Evolutionary conservation across 306 rosid species (phyloP), one percentile per base, ranked within the genome.

Genomic region (Benincasa hispida): DNA sequence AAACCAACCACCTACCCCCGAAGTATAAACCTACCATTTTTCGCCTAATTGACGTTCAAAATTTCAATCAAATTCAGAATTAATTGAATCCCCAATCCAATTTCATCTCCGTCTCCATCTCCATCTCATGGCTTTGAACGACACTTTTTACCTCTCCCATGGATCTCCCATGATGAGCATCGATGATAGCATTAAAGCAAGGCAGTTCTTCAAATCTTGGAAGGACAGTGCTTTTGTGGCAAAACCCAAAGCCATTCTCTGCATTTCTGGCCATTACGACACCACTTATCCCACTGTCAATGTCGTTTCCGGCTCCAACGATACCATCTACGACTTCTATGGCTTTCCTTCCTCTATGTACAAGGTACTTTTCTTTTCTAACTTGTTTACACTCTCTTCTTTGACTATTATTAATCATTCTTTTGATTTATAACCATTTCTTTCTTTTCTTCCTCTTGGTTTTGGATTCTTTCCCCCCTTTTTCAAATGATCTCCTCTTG

Each of bases 251-350:
- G 45, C 92, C 19, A 89, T 89, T 82, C 86, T 89, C n/a, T 34
- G 90, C 11, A 78, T 92, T 14, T 92, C 96, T 21, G 92, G 82
- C 2, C 96, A 92, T 76, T 92, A 93, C 89, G 97, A 92, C 27
- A 90, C 97, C 12, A 22, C 77, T 5, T 77, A 76, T 9, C 92
- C 96, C 42, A 47, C 92, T 56, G 91, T 87, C 74, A 89, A 84
- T 76, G 80, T 87, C 62, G 69, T 89, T 54, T 30, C 79, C 11
- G 77, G 80, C 7, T 51, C 30, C 39, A 80, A 87, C 78, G 86
- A 85, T 6, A 91, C 92, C 84, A 93, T 93, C 80, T 58, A 93
- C 72, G 98, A 93, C 57, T 93, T 91, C 83, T 90, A 89, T 58
- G 81, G 82, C 83, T 93, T 93, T 75, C 92, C 97, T 54, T 60